Percentiles rank a stretch among this genome's conserved stretches.
Evolutionary conservation across 1,284 basidiomycete species (phyloP).

Genomic region (Microbotryum lychnidis-dioicae): DNA sequence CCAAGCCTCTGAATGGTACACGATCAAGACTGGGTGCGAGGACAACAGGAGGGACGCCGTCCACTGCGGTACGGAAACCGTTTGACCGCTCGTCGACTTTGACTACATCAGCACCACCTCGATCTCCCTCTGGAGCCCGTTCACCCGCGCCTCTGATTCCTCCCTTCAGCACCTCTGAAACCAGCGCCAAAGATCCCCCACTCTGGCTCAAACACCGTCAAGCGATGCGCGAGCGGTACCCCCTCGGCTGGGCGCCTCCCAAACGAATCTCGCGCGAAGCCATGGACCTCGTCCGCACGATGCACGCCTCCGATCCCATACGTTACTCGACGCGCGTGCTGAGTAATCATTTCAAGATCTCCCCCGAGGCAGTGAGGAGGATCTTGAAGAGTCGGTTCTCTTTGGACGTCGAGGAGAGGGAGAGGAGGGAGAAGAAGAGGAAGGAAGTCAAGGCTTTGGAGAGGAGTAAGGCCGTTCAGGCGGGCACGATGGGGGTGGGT

Average conservation of each 20-base stretch:
- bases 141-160: no score
- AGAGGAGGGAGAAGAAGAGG: constrained; percentile 47
- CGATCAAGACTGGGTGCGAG: no score
- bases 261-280: constrained; percentile 81
- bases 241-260: constrained; percentile 62
- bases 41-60: no score
- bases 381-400: constrained; percentile 75
- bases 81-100: no score
- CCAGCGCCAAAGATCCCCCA: background rate
- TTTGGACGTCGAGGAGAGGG: constrained; percentile 43
- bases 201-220: constrained; percentile 17
- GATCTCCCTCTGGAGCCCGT: no score
- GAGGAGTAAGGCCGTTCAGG: constrained; percentile 34
- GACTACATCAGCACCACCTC: no score
- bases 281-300: constrained; percentile 71
- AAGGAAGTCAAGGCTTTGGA: constrained; percentile 47
- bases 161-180: no score
- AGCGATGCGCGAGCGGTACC: constrained; percentile 25
- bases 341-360: constrained; percentile 69
- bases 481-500: constrained; percentile 13
- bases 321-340: constrained; percentile 63
- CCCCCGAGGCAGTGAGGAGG: constrained; percentile 73
- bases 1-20: no score
- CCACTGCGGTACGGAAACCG: no score
- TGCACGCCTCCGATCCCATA: constrained; percentile 62